Conservation (phyloP, 768 basidiomycete species). For the Leccinum uliginosum region DNA sequence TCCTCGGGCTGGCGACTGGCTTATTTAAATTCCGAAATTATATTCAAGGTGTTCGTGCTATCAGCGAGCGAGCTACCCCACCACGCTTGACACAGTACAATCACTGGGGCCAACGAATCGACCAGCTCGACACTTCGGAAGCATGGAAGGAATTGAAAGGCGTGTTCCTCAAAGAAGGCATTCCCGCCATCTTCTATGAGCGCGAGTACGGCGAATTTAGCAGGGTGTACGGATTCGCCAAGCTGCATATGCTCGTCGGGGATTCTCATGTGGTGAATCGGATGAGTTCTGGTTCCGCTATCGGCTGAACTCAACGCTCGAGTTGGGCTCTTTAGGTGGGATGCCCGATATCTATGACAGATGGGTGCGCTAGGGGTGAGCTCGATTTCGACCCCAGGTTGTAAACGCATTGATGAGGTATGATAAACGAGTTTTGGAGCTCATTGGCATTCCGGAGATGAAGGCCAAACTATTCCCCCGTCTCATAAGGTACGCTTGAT, state of each 20-base stretch:
- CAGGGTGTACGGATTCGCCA: conserved; percentile 62
- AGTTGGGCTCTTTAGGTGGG: conserved; percentile 41
- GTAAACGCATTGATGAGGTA: background rate
- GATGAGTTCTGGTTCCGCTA: background rate
- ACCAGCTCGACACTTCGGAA: conserved; percentile 64
- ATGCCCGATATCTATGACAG: conserved; percentile 78
- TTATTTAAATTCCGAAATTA: background rate
- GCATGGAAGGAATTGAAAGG: conserved; percentile 70
- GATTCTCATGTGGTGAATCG: conserved; percentile 57
- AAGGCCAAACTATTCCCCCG: conserved; percentile 54
- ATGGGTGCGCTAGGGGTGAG: conserved; percentile 63
- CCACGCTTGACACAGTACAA: conserved; percentile 66
- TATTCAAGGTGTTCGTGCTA: conserved; percentile 47
- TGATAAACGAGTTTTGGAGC: conserved; percentile 49
- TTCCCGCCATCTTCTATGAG: conserved; percentile 66
- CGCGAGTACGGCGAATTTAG: conserved; percentile 57
- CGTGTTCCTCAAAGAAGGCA: conserved; percentile 58
- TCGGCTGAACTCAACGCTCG: background rate
- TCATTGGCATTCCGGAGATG: conserved; percentile 56
- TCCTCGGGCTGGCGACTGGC: background rate
- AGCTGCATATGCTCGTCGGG: conserved; percentile 55
- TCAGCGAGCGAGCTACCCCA: conserved; percentile 40
- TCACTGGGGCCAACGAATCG: conserved; percentile 66
- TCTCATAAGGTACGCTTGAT: conserved; percentile 48
- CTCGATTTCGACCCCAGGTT: background rate